Evolutionary conservation across 1,139 yeast genomes (phyloP).

Genomic region (Blastobotrys raffinosifermentans): DNA sequence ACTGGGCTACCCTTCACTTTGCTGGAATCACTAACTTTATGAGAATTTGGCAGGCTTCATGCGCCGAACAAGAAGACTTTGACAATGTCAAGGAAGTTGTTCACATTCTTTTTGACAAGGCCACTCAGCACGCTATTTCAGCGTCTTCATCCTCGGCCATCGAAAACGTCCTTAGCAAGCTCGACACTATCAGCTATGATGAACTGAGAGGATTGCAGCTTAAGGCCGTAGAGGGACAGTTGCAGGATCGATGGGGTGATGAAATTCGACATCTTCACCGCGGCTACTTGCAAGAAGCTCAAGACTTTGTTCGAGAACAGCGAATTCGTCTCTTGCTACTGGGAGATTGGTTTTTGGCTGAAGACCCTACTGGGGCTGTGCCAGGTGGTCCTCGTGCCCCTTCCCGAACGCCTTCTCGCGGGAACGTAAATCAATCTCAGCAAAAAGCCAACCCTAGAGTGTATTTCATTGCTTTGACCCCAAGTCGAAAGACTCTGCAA

Average conservation of each 20-base stretch:
- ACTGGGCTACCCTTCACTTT: conserved; percentile 54
- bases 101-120: conserved; percentile 31
- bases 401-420: conserved; percentile 27
- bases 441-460: conserved; percentile 33
- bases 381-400: conserved; percentile 4
- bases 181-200: conserved; percentile 43
- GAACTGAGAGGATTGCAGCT: conserved; percentile 56
- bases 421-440: conserved; percentile 29
- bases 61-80: conserved; percentile 49
- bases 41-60: conserved; percentile 63
- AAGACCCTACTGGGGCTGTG: conserved; percentile 40
- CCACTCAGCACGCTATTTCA: conserved; percentile 26
- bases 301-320: conserved; percentile 74
- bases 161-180: conserved; percentile 19
- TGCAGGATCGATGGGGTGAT: conserved; percentile 32
- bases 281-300: conserved; percentile 52
- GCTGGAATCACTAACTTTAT: conserved; percentile 52
- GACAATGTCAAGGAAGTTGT: conserved; percentile 43
- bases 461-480: conserved; percentile 61
- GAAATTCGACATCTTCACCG: conserved; percentile 46
- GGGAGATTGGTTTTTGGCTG: conserved; percentile 82
- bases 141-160: conserved; percentile 19
- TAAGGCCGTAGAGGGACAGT: conserved; percentile 36
- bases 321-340: conserved; percentile 63
- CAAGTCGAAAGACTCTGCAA: conserved; percentile 59